Percentiles rank a stretch among this genome's conserved stretches.
Conservation (phyloP, 768 basidiomycete genomes). For the Lyophyllum atratum region DNA sequence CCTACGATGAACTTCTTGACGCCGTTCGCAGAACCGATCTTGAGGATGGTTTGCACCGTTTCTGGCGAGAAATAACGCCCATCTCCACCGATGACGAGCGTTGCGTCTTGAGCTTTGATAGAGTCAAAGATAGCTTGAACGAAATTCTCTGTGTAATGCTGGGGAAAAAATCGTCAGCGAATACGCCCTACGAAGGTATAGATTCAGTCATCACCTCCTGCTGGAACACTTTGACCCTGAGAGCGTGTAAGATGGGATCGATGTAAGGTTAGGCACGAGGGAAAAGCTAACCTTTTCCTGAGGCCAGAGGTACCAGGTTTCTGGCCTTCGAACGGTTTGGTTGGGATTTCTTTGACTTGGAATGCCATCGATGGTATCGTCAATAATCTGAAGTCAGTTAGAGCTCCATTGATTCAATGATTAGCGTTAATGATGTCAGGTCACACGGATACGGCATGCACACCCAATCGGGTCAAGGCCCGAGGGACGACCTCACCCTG, state of each 20-base stretch:
- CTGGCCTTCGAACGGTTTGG: conserved; percentile 90
- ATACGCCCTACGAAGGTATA: neutral
- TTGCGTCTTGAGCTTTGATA: conserved; percentile 76
- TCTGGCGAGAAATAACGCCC: conserved; percentile 91
- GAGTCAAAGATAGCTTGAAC: conserved; percentile 92
- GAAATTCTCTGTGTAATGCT: conserved; percentile 99
- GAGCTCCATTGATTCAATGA: neutral
- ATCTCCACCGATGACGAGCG: conserved; percentile 95
- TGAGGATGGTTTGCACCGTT: conserved; percentile 88
- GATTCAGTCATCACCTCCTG: conserved; percentile 66
- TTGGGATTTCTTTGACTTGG: conserved; percentile 66
- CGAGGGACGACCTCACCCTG: no score
- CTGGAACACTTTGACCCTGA: conserved; percentile 97
- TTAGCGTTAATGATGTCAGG: conserved; percentile 14
- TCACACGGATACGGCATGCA: neutral
- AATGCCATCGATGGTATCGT: conserved; percentile 39
- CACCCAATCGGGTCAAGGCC: conserved; percentile 2
- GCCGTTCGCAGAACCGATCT: conserved; percentile 92
- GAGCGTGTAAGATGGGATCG: conserved; percentile 15
- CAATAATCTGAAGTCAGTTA: conserved; percentile 1
- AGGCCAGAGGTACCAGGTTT: conserved; percentile 99
- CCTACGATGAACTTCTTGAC: conserved; percentile 92
- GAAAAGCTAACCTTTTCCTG: conserved; percentile 75
- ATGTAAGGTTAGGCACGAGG: conserved; percentile 11
- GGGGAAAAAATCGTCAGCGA: conserved; percentile 12